phyloP scores from a whole-genome alignment of 108 stramenopile genomes.

The Licmophora abbreviata region DNA sequence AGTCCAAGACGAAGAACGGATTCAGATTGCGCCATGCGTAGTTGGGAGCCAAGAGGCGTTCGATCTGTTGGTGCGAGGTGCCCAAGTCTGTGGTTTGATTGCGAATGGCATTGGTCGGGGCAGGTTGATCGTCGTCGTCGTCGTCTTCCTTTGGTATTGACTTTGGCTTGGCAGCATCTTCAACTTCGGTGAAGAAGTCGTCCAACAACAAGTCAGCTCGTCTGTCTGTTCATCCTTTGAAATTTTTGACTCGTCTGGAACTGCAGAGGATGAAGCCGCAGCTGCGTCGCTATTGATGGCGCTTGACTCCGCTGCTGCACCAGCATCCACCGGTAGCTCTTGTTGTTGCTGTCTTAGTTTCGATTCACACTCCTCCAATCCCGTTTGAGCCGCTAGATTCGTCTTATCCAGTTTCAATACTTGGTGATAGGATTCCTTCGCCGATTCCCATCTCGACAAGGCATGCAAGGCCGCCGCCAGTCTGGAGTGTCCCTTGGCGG shows the following conservation, averaged over 20 bases:
- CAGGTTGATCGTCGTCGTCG: constrained; percentile 12
- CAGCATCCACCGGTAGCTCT: constrained; percentile 7
- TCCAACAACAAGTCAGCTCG: constrained; percentile 58
- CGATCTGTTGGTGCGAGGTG: constrained; percentile 57
- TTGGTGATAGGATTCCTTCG: constrained; percentile 39
- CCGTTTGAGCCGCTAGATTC: constrained; percentile 53
- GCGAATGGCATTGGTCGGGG: constrained; percentile 57
- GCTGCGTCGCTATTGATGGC: constrained; percentile 9
- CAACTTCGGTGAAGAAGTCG: constrained; percentile 82
- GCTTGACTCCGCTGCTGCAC: too few relatives aligned
- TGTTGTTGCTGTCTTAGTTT: constrained; percentile 13
- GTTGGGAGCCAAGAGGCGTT: constrained; percentile 65
- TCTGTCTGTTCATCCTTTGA: constrained; percentile 4
- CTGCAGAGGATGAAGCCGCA: too few relatives aligned
- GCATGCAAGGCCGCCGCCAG: constrained; percentile 71
- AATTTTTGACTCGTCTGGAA: neutral
- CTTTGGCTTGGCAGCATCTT: constrained; percentile 57
- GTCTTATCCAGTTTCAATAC: constrained; percentile 43
- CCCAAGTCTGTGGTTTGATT: constrained; percentile 59
- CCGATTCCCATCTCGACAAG: constrained; percentile 57
- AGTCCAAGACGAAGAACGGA: constrained; percentile 69
- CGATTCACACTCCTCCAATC: constrained; percentile 44
- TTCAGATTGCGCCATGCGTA: constrained; percentile 87
- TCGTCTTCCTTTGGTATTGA: constrained; percentile 15
- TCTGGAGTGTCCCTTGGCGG: constrained; percentile 63